These are phyloP conservation scores for Pichia pseudocactophila DNA, from an alignment of 805 yeast genomes.

Conservation along the genomic window DNA sequence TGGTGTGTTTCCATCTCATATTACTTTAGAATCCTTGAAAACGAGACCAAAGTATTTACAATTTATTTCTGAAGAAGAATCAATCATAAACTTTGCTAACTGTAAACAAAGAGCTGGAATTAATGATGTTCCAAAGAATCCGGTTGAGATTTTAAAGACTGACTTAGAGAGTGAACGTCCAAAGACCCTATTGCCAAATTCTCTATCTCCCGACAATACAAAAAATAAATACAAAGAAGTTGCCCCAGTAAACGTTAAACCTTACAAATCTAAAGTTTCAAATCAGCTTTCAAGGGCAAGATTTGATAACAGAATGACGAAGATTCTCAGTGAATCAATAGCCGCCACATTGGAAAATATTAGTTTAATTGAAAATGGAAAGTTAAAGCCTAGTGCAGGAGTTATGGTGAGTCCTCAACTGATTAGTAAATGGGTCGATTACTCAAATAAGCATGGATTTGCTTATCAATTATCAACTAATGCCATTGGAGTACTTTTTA, in stretches of 20 bases:
- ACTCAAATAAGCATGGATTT: slow-evolving; percentile 90
- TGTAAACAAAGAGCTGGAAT: slow-evolving; percentile 57
- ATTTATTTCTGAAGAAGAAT: slow-evolving; percentile 48
- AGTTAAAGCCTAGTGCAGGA: slow-evolving; percentile 9
- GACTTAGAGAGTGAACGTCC: slow-evolving; percentile 65
- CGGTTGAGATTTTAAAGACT: slow-evolving; percentile 60
- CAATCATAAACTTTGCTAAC: slow-evolving; percentile 56
- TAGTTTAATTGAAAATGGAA: slow-evolving; percentile 21
- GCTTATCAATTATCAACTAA: slow-evolving; percentile 88
- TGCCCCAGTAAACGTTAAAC: slow-evolving; percentile 20
- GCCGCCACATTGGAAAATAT: slow-evolving; percentile 22
- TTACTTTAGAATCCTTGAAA: slow-evolving; percentile 54
- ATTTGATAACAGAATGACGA: slow-evolving; percentile 23
- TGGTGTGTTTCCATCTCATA: slow-evolving; percentile 70
- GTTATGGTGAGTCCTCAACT: slow-evolving; percentile 47
- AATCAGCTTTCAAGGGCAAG: slow-evolving; percentile 23
- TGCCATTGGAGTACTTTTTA: slow-evolving; percentile 83
- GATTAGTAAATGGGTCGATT: slow-evolving; percentile 96
- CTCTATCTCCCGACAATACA: slow-evolving; percentile 89
- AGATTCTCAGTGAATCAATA: slow-evolving; percentile 21
- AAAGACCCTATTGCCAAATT: slow-evolving; percentile 68
- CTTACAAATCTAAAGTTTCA: slow-evolving; percentile 22
- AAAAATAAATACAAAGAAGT: slow-evolving; percentile 78
- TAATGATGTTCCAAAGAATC: slow-evolving; percentile 40
- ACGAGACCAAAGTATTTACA: slow-evolving; percentile 51